Percentiles rank a stretch among this genome's conserved stretches.
phyloP scores from a whole-genome alignment of 208 protist species.

The Herpetomonas muscarum region DNA sequence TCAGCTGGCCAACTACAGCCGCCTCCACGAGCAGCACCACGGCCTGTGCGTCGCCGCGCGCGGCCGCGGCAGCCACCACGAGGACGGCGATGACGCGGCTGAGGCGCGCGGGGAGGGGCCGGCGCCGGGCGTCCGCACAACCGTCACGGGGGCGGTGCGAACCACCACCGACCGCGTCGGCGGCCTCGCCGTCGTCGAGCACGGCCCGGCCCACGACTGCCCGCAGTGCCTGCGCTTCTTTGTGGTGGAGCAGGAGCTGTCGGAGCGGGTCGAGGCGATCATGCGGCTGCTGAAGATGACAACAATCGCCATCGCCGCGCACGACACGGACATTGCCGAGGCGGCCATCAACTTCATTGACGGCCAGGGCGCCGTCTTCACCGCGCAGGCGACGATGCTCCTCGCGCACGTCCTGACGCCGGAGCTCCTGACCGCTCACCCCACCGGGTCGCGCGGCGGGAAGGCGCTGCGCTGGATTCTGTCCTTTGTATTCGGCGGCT shows the following conservation, averaged over 20 bases:
- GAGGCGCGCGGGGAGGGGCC: not conserved
- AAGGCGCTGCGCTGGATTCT: constrained; percentile 38
- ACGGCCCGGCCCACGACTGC: constrained; percentile 11
- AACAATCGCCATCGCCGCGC: constrained; percentile 25
- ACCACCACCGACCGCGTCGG: constrained; percentile 4
- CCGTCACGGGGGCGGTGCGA: not conserved
- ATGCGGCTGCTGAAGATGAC: constrained; percentile 25
- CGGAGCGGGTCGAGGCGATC: constrained; percentile 17
- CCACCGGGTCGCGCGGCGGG: constrained; percentile 31
- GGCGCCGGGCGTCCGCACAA: not conserved
- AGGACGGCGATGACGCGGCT: not conserved
- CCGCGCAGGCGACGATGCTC: constrained; percentile 51
- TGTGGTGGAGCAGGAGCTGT: constrained; percentile 22
- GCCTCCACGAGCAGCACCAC: constrained; percentile 11
- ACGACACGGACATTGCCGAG: constrained; percentile 35
- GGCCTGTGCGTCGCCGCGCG: constrained; percentile 9
- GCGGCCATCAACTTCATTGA: constrained; percentile 35
- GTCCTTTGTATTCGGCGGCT: constrained; percentile 46
- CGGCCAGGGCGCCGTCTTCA: constrained; percentile 28
- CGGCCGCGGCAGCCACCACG: not conserved
- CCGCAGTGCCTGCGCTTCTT: constrained; percentile 23
- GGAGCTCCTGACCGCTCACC: constrained; percentile 41
- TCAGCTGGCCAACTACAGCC: constrained; percentile 29
- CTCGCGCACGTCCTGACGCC: constrained; percentile 47
- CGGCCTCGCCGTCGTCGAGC: constrained; percentile 1